Conservation (phyloP, 495 filamentous ascomycete genomes). For the Delitschia confertaspora region DNA sequence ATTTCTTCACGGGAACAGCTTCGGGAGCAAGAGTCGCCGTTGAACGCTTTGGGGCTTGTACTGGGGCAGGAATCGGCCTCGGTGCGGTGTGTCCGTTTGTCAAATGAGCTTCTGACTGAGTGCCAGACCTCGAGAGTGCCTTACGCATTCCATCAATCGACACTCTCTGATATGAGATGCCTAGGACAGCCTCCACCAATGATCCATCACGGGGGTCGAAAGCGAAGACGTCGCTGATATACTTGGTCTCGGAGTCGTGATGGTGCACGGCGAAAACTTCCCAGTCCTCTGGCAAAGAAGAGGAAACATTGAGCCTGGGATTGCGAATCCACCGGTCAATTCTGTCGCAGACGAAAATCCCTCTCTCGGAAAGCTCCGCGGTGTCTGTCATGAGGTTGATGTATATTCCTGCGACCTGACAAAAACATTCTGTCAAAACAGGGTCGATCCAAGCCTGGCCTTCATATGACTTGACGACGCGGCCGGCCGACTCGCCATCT, state of each 20-base stretch:
- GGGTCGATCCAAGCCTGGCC: slow-evolving; percentile 38
- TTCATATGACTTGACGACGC: slow-evolving; percentile 34
- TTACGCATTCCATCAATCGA: neutral
- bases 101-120: no score
- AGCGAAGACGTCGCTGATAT: neutral
- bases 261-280: neutral
- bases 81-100: no score
- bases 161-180: neutral
- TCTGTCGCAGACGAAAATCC: slow-evolving; percentile 44
- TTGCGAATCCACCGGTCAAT: slow-evolving; percentile 43
- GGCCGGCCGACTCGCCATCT: slow-evolving; percentile 40
- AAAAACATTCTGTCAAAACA: slow-evolving; percentile 37
- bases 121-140: neutral
- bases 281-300: neutral
- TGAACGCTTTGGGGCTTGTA: no score
- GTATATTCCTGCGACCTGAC: slow-evolving; percentile 46
- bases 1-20: no score
- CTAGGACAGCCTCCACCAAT: neutral
- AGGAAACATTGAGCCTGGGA: slow-evolving; percentile 21
- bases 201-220: neutral
- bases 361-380: no score
- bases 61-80: no score
- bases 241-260: neutral
- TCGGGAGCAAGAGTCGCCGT: no score
- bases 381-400: slow-evolving; percentile 47